phyloP scores from a whole-genome alignment of 306 rosid genomes.

The Chamaecrista fasciculata region DNA sequence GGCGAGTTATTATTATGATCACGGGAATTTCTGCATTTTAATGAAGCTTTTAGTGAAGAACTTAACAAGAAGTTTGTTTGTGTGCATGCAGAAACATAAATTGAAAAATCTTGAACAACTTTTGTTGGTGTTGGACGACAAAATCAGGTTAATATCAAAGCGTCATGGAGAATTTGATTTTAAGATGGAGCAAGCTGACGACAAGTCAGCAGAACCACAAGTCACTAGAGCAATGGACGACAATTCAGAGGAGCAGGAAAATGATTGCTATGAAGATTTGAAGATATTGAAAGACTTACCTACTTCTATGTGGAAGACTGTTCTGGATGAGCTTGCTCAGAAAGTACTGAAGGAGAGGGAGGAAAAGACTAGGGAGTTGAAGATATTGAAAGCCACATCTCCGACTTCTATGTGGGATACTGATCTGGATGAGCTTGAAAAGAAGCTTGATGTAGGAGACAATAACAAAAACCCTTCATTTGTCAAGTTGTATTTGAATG shows the following conservation, averaged over 20 bases:
- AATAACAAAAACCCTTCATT: too few species aligned
- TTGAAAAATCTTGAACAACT: slow-evolving; percentile 62
- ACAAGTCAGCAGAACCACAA: slow-evolving; percentile 71
- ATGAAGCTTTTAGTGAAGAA: background rate
- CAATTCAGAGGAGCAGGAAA: slow-evolving; percentile 61
- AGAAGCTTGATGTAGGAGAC: too few species aligned
- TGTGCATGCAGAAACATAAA: slow-evolving; percentile 60
- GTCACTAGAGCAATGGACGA: slow-evolving; percentile 84
- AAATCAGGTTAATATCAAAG: slow-evolving; percentile 83
- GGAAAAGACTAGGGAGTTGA: too few species aligned
- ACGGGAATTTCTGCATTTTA: background rate
- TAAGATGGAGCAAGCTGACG: slow-evolving; percentile 75
- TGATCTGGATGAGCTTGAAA: too few species aligned
- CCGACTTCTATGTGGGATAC: too few species aligned
- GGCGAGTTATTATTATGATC: slow-evolving; percentile 42
- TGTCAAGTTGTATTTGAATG: too few species aligned
- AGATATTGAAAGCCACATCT: too few species aligned
- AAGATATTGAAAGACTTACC: too few species aligned
- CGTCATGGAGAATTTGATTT: slow-evolving; percentile 79
- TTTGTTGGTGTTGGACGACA: slow-evolving; percentile 69
- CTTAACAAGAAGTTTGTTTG: slow-evolving; percentile 11
- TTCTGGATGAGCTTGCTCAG: too few species aligned
- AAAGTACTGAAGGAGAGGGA: too few species aligned
- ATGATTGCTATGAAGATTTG: too few species aligned
- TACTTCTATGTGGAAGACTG: too few species aligned